Evolutionary conservation across 306 rosid species (phyloP).

Genomic region (Glycine tomentella): DNA sequence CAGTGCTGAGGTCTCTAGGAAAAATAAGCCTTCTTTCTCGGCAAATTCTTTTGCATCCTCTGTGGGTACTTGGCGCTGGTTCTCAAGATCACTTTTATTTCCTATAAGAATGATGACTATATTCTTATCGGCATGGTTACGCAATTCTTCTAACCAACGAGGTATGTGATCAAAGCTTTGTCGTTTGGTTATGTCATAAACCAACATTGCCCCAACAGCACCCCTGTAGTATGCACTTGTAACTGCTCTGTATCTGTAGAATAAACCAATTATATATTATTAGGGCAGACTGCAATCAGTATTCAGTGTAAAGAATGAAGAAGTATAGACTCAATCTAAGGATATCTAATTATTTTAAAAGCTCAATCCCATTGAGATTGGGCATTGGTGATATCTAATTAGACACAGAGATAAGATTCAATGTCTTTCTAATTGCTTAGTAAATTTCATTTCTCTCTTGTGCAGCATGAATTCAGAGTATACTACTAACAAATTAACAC

Average conservation of each 20-base stretch:
- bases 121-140: conserved; percentile 93
- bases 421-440: background rate
- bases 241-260: conserved; percentile 91
- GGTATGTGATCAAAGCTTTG: conserved; percentile 93
- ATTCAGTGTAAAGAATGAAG: background rate
- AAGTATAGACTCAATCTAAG: background rate
- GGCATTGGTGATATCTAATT: background rate
- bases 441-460: conserved; percentile 2
- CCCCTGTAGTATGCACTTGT: conserved; percentile 98
- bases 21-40: conserved; percentile 89
- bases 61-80: conserved; percentile 86
- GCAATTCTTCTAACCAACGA: conserved; percentile 94
- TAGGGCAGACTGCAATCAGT: conserved; percentile 30
- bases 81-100: conserved; percentile 88
- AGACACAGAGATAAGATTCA: background rate
- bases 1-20: conserved; percentile 93
- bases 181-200: conserved; percentile 88
- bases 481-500: background rate
- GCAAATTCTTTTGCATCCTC: conserved; percentile 97
- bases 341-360: background rate
- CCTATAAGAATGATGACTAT: conserved; percentile 91
- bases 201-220: conserved; percentile 97
- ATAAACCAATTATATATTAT: conserved; percentile 40
- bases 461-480: background rate
- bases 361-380: background rate